A percentile compares a stretch with the other conserved stretches of the same genome.
phyloP scores from a whole-genome alignment of 345 rosid genomes.

The Rubroshorea leprosula region DNA sequence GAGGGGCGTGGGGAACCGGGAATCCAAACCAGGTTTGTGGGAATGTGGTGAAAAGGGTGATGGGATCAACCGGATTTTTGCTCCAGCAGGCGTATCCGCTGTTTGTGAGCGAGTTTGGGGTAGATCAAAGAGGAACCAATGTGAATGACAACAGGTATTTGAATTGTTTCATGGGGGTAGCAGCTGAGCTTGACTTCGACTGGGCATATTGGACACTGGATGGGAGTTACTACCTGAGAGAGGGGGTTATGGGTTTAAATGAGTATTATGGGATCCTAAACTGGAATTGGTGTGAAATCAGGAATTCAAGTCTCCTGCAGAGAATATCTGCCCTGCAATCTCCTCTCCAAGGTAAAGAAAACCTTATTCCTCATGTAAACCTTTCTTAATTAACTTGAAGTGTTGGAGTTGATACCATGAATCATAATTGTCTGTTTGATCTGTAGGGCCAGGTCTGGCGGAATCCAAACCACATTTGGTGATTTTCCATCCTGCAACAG shows the following conservation, averaged over 20 bases:
- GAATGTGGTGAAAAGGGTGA: constrained; percentile 41
- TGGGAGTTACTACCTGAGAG: constrained; percentile 77
- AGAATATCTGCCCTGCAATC: constrained; percentile 54
- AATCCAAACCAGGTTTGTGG: constrained; percentile 81
- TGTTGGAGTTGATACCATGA: not conserved
- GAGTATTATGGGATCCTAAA: constrained; percentile 67
- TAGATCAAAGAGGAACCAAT: constrained; percentile 64
- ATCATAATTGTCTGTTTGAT: constrained; percentile 1
- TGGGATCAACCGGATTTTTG: constrained; percentile 54
- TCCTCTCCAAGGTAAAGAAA: constrained; percentile 49
- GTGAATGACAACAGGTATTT: constrained; percentile 58
- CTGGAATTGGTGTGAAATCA: constrained; percentile 52
- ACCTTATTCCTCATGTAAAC: not conserved
- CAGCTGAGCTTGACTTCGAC: constrained; percentile 76
- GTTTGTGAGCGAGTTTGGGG: constrained; percentile 35
- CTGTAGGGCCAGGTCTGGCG: constrained; percentile 69
- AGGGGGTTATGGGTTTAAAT: constrained; percentile 53
- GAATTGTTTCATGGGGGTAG: constrained; percentile 60
- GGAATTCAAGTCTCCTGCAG: constrained; percentile 59
- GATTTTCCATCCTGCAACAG: constrained; percentile 76
- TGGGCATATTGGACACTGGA: constrained; percentile 83
- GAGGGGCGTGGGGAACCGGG: constrained; percentile 59
- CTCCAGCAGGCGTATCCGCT: constrained; percentile 55
- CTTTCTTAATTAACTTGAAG: not conserved
- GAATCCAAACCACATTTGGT: constrained; percentile 48